phyloP scores from a whole-genome alignment of 2,329 filamentous ascomycete genomes.

The Tolypocladium endophyticum region DNA sequence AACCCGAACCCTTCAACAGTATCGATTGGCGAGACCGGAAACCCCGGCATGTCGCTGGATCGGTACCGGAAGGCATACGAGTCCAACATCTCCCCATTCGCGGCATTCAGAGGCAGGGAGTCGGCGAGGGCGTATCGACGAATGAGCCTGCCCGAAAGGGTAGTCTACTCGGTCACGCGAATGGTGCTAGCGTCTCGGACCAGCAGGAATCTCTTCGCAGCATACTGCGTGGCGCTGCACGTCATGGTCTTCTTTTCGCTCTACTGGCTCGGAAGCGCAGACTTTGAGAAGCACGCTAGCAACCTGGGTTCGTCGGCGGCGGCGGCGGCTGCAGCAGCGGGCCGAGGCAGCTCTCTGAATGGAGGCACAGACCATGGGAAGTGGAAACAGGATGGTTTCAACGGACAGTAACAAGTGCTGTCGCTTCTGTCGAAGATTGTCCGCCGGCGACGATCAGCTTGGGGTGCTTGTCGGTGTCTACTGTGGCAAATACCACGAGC shows the following conservation, averaged over 20 bases:
- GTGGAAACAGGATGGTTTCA: slow-evolving; percentile 56
- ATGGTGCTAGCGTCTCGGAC: slow-evolving; percentile 84
- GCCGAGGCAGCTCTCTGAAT: slow-evolving; percentile 19
- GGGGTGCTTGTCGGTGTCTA: not conserved
- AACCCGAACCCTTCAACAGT: slow-evolving; percentile 70
- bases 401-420: slow-evolving; percentile 16
- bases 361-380: slow-evolving; percentile 19
- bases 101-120: slow-evolving; percentile 89
- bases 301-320: slow-evolving; percentile 39
- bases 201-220: slow-evolving; percentile 87
- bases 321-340: slow-evolving; percentile 32
- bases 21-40: slow-evolving; percentile 42
- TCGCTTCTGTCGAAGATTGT: not conserved
- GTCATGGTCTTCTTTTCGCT: slow-evolving; percentile 77
- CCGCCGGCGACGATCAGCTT: not conserved
- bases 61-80: slow-evolving; percentile 90
- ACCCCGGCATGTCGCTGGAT: slow-evolving; percentile 60
- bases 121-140: slow-evolving; percentile 81
- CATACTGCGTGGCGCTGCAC: slow-evolving; percentile 83
- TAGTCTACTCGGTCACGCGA: slow-evolving; percentile 82
- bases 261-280: slow-evolving; percentile 67
- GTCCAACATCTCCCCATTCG: slow-evolving; percentile 89
- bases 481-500: not conserved
- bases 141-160: slow-evolving; percentile 84
- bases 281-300: slow-evolving; percentile 52